Base-by-base conservation (phyloP, 768 basidiomycete species). In the Gloeophyllum trabeum region DNA sequence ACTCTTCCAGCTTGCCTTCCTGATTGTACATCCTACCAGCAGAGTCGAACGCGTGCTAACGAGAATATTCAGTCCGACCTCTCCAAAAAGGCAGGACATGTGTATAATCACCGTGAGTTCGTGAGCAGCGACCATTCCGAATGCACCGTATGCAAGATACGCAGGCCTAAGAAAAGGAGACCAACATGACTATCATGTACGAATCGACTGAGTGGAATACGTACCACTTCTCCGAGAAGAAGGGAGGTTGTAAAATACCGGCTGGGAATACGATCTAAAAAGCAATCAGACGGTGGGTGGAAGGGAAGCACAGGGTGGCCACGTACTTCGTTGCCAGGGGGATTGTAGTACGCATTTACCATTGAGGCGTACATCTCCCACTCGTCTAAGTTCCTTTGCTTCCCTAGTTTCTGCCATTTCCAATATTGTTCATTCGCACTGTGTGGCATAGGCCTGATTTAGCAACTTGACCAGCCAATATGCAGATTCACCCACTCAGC, bases 301-400 rank as follows among this genome's bases (percentile, higher is more conserved):
- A 10, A 32, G 28, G n/a, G 38, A n/a, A 19, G 26, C 34, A 39
- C 10, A n/a, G 21, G 12, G 4, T 41, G n/a, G 40, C 22, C 36
- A 40, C 62, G 28, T 46, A 86, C 86, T 70, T 94, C 91, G 48
- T 91, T 92, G 1, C 82, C 78, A 6, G 87, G 82, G 24, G 90
- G 82, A 47, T 80, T 81, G 62, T 79, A 90, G 61, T 92, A 92
- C 1, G 91, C 91, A 54, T 92, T 87, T 46, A 93, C 86, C 44
- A 72, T 82, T 1, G 82, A 79, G 0, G 90, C 84, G 46, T 71
- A 76, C 86, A 96, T 94, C 56, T 86, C 80, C 90, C 92, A 98
- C 14, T 68, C 64, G 13, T 86, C 73, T 2, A 60, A 60, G 54
- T 99, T 76, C 39, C 91, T 69, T 35, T 61, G 59, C 48, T 67